Evolutionary conservation across 495 filamentous ascomycete genomes (phyloP), one percentile per base, ranked within the genome.

Genomic region (Talaromyces adpressus): DNA sequence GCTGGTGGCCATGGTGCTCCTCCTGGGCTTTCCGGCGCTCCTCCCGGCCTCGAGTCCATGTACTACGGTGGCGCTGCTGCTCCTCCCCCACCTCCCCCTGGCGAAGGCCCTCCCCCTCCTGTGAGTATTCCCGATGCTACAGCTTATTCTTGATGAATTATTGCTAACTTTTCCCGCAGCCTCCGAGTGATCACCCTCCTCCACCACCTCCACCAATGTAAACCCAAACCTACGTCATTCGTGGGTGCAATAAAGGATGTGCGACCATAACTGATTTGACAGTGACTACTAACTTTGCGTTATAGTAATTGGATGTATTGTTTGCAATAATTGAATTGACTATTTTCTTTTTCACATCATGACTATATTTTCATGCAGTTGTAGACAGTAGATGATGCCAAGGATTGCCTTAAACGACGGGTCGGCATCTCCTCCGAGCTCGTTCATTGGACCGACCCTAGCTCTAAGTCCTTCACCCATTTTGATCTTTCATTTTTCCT

Each of bases 161-260:
- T 64, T 53, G 65, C 69, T 70, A 63, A 70, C 60, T 22, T 11
- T 16, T 3, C 1, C 16, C 34, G 64, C 61, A 80, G 79, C 81
- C 89, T 62, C 89, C 90, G 4, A 87, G 84, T 71, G 90, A 93
- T 65, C 83, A 87, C 70, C 83, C 83, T 64, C 88, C 89, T 39
- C 89, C 89, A 23, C 90, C 89, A 22, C 90, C 89, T 62, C 88
- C 89, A 16, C 71, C 77, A 34, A 73, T 73, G 58, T 78, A 69
- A 73, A 66, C 23, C 16, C 6, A 39, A 47, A 25, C 23, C 58
- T 23, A 16, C 34, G 20, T 45, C 20, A 27, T 29, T 61, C 16
- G 41, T 36, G 56, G 56, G 29, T 58, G 18, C 29, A 12, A 1
- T 32, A 9, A 18, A 36, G 56, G 56, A 58, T 58, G 56, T 58